These are phyloP conservation scores for Apiotrichum siamense DNA, from an alignment of 1,284 basidiomycete species.

Conservation along the genomic window DNA sequence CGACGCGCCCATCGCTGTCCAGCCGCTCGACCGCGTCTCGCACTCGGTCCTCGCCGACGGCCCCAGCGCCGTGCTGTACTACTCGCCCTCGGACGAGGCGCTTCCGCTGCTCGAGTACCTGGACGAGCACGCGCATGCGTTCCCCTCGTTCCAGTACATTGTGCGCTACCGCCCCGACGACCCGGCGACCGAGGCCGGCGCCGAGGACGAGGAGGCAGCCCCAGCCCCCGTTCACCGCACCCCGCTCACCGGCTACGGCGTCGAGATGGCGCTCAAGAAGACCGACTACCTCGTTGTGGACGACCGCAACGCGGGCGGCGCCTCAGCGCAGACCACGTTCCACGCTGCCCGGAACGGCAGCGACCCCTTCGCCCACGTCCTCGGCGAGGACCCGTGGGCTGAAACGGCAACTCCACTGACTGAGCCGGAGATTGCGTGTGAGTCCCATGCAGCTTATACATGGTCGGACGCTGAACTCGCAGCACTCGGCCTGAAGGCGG, in stretches of 20 bases:
- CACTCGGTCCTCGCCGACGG: slow-evolving; percentile 53
- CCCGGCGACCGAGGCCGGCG: background rate
- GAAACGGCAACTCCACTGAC: slow-evolving; percentile 59
- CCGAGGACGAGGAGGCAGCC: slow-evolving; percentile 29
- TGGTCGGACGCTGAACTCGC: background rate
- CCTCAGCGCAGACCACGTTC: slow-evolving; percentile 6
- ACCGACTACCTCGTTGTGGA: slow-evolving; percentile 94
- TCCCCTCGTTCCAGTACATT: slow-evolving; percentile 61
- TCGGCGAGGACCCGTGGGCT: slow-evolving; percentile 44
- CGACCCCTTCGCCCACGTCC: slow-evolving; percentile 20
- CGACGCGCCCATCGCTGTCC: slow-evolving; percentile 47
- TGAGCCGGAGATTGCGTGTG: slow-evolving; percentile 58
- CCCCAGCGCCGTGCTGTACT: slow-evolving; percentile 63
- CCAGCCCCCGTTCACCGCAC: slow-evolving; percentile 14
- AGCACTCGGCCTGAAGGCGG: slow-evolving; percentile 68
- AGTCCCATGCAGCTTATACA: slow-evolving; percentile 16
- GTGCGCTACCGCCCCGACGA: slow-evolving; percentile 61
- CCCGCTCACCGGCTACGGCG: slow-evolving; percentile 80
- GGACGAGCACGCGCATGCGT: slow-evolving; percentile 49
- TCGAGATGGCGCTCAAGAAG: slow-evolving; percentile 88
- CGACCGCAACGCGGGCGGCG: slow-evolving; percentile 55
- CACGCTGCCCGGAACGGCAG: background rate
- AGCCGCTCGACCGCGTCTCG: slow-evolving; percentile 64
- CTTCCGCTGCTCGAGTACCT: slow-evolving; percentile 60
- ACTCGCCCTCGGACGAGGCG: slow-evolving; percentile 56